Conservation (phyloP, 139 green algal genomes). For the Chlorella sorokiniana region DNA sequence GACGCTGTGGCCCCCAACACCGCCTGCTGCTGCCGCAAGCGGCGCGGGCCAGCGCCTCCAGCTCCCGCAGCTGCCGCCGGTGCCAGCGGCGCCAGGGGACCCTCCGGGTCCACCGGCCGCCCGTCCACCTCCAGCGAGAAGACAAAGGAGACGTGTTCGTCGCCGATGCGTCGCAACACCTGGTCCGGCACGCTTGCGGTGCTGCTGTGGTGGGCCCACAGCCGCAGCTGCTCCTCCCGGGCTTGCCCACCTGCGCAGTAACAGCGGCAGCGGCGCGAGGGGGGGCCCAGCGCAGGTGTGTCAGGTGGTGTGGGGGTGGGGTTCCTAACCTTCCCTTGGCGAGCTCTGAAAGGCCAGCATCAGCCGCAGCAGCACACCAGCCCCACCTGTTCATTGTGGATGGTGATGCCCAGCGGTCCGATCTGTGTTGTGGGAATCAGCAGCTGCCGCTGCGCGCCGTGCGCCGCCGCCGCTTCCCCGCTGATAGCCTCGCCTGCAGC, state of each 20-base stretch:
- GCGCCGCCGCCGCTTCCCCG: background rate
- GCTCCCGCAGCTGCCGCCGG: background rate
- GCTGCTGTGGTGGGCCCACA: conserved; percentile 89
- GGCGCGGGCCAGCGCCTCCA: background rate
- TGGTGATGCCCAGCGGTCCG: background rate
- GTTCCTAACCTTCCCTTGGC: too few species aligned
- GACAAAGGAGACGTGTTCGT: conserved; percentile 82
- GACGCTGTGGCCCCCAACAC: background rate
- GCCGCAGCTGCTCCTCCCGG: conserved; percentile 90
- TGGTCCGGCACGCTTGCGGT: conserved; percentile 79
- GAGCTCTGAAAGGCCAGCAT: background rate
- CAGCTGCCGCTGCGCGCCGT: background rate
- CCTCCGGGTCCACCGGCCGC: conserved; percentile 42
- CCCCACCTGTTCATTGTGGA: conserved; percentile 15
- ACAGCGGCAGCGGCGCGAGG: background rate
- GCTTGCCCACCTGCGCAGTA: conserved; percentile 75
- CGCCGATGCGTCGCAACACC: conserved; percentile 53
- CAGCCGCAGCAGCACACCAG: background rate
- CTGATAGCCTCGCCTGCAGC: background rate
- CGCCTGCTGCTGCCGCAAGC: background rate
- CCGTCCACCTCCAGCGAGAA: conserved; percentile 78
- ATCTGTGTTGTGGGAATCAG: background rate
- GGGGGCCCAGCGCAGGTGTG: too few species aligned
- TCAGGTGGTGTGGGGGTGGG: background rate
- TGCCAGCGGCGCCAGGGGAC: conserved; percentile 12